Evolutionary conservation across 2,329 filamentous ascomycete species (phyloP).

Genomic region (Epichloe glyceriae): DNA sequence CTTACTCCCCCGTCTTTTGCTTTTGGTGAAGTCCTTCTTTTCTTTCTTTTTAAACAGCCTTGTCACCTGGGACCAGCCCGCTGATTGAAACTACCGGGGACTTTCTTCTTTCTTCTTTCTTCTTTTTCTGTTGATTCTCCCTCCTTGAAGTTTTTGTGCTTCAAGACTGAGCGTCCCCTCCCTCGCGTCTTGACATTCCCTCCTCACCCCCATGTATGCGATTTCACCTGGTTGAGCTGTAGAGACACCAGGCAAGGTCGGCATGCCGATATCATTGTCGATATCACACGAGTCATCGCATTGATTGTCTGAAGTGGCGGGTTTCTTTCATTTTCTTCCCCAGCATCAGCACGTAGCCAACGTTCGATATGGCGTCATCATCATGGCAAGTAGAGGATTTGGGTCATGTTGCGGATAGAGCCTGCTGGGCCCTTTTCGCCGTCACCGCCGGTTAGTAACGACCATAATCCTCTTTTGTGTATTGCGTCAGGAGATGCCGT

Average conservation of each 20-base stretch:
- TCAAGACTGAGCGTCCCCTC: background rate
- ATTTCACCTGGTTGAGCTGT: no score
- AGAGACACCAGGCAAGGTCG: background rate
- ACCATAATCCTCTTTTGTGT: background rate
- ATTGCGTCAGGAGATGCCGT: no score
- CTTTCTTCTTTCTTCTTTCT: background rate
- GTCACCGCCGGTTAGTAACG: constrained; percentile 9
- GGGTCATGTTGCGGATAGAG: constrained; percentile 9
- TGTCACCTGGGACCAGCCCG: background rate
- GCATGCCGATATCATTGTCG: background rate
- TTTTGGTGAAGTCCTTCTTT: background rate
- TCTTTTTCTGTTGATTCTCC: background rate
- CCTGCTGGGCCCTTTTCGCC: constrained; percentile 15
- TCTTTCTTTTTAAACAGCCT: background rate
- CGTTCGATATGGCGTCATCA: background rate
- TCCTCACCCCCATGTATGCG: background rate
- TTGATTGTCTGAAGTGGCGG: background rate
- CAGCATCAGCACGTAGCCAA: background rate
- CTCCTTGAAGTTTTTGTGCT: background rate
- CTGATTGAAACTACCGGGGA: no score
- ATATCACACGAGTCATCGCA: background rate
- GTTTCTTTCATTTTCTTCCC: background rate
- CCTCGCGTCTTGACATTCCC: background rate
- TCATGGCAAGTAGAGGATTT: constrained; percentile 2
- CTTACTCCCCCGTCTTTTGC: background rate